Conservation (phyloP, 2,329 filamentous ascomycete genomes). For the Fusarium setosum region DNA sequence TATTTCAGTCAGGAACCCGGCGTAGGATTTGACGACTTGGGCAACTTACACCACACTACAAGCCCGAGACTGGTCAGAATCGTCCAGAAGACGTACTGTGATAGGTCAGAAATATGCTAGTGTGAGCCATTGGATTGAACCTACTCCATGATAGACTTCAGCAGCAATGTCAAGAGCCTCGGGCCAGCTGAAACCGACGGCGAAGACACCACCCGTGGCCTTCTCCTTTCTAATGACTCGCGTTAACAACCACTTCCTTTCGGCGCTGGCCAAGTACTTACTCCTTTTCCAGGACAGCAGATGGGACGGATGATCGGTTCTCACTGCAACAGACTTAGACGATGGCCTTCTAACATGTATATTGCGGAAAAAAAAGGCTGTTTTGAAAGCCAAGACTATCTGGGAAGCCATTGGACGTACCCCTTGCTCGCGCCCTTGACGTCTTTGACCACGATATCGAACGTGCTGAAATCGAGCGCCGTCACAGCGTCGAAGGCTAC, state of each 20-base stretch:
- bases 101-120: slow-evolving; percentile 29
- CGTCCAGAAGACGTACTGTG: slow-evolving; percentile 93
- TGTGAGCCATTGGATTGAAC: slow-evolving; percentile 44
- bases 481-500: slow-evolving; percentile 97
- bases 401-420: slow-evolving; percentile 98
- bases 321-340: slow-evolving; percentile 61
- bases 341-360: slow-evolving; percentile 42
- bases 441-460: slow-evolving; percentile 90
- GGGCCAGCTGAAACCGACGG: slow-evolving; percentile 76
- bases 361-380: slow-evolving; percentile 42
- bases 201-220: slow-evolving; percentile 76
- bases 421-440: slow-evolving; percentile 92
- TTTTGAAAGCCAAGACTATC: slow-evolving; percentile 65
- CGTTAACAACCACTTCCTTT: slow-evolving; percentile 31
- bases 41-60: slow-evolving; percentile 87
- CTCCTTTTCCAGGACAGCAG: slow-evolving; percentile 76
- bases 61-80: slow-evolving; percentile 90
- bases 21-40: not conserved
- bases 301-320: slow-evolving; percentile 58
- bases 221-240: slow-evolving; percentile 74
- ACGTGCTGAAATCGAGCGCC: slow-evolving; percentile 87
- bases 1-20: slow-evolving; percentile 48
- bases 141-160: slow-evolving; percentile 91
- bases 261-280: slow-evolving; percentile 59
- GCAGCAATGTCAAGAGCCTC: slow-evolving; percentile 84